phyloP scores from a whole-genome alignment of 345 rosid species.

The sweet orange (Citrus sinensis) region DVS_A1.0 CM039161.1:4434501-4435000 shows the following conservation, averaged over 20 bases:
- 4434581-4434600: conserved; percentile 10
- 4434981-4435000: conserved; percentile 21
- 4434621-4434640: not conserved
- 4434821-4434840: conserved; percentile 96
- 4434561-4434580: conserved; percentile 6
- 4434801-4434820: conserved; percentile 93
- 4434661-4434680: too few species aligned
- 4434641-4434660: not conserved
- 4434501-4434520: conserved; percentile 16
- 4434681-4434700: not conserved
- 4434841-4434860: conserved; percentile 60
- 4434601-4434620: not conserved
- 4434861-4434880: conserved; percentile 40
- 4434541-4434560: conserved; percentile 20
- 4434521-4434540: conserved; percentile 31
- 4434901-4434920: not conserved
- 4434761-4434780: conserved; percentile 84
- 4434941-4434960: conserved; percentile 34
- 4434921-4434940: conserved; percentile 16
- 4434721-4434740: conserved; percentile 12
- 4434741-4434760: conserved; percentile 98
- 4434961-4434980: not conserved
- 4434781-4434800: conserved; percentile 97
- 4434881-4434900: too few species aligned
- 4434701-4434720: too few species aligned